Evolutionary conservation across 257 asterid genomes (phyloP), one percentile per base, ranked within the genome.

Genomic region (Marsdenia floribunda): DNA sequence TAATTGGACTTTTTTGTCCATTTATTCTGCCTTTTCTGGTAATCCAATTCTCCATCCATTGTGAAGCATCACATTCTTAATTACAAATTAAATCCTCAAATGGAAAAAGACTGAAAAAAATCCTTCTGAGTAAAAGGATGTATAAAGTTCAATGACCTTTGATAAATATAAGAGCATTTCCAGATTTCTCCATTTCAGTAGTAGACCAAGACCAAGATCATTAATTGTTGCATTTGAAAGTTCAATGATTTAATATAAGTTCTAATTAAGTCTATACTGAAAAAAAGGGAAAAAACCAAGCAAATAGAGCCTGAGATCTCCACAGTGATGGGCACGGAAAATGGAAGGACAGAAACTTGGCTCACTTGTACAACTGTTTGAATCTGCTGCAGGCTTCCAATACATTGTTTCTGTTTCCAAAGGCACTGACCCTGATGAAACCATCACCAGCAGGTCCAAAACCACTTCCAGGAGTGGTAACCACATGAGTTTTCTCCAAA

Each of bases 361-460:
- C 37, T 82, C 74, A 93, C 92, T 91, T 85, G 91, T 91, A 91
- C 84, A 94, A 65, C 81, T 89, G 90, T 91, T 86, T 90, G 90
- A 94, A 94, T 89, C 97, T 92, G 86, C 89, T 85, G 73, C 99
- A 90, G 54, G 99, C 99, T 84, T 92, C 97, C 80, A 92, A 44
- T 55, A 94, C 99, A 54, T 94, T 94, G 35, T 85, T 88, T 87
- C 97, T 81, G 81, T 92, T 96, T 40, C 97, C 99, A 38, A 94
- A 94, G 54, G 99, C 96, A 68, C 97, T 92, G 49, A 94, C 97
- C 82, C 99, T 79, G 46, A 94, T 83, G 59, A 94, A 94, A 60
- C 99, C 96, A 86, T 94, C 97, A 22, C 99, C 99, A 12, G 86
- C 97, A 40, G 99, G 97, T 76, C 99, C 99, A 33, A 94, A 94